Evolutionary conservation across 257 asterid species (phyloP).

Genomic region (Fraxinus excelsior): DNA sequence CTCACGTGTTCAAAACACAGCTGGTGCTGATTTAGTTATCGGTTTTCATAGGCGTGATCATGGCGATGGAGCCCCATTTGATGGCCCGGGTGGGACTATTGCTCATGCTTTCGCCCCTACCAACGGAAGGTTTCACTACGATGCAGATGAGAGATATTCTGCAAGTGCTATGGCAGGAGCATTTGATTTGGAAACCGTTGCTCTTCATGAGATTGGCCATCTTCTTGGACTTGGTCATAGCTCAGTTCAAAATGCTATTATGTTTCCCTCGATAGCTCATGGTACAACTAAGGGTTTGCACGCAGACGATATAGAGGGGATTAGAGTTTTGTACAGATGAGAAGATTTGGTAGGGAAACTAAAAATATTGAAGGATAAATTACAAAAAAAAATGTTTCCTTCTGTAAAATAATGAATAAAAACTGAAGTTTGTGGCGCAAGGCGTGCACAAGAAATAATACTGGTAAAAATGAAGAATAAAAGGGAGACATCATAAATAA

Average conservation of each 20-base stretch:
- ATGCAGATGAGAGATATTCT: constrained; percentile 2
- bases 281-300: constrained; percentile 1
- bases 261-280: not conserved
- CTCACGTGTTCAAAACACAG: too few relatives aligned
- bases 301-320: constrained; percentile 14
- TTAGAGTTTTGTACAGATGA: not conserved
- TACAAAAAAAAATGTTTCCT: too few relatives aligned
- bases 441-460: too few relatives aligned
- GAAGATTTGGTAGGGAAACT: too few relatives aligned
- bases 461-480: too few relatives aligned
- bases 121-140: constrained; percentile 1
- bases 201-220: constrained; percentile 24
- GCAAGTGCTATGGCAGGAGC: not conserved
- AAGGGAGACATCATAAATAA: too few relatives aligned
- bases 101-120: constrained; percentile 16
- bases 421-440: too few relatives aligned
- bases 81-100: constrained; percentile 5
- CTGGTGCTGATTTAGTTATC: not conserved
- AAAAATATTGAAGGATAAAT: too few relatives aligned
- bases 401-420: too few relatives aligned
- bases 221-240: constrained; percentile 23
- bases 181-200: constrained; percentile 11
- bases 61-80: constrained; percentile 17
- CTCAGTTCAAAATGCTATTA: not conserved
- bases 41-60: constrained; percentile 1